Base-by-base conservation (phyloP, 2,329 filamentous ascomycete genomes). In the Colletotrichum falcatum region DNA sequence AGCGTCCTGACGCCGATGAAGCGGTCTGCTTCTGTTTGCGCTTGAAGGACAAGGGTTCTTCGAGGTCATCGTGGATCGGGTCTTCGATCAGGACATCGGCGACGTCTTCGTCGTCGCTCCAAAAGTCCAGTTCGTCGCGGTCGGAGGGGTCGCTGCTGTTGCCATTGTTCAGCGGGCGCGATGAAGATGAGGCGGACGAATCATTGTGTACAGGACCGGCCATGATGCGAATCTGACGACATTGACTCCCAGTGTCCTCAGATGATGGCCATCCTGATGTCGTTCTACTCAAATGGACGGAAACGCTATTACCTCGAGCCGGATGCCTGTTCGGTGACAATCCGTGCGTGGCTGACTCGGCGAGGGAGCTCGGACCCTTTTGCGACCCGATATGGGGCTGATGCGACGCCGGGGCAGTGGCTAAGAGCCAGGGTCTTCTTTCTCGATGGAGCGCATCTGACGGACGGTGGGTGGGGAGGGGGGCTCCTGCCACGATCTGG, bases 31-130 rank as follows among this genome's bases (percentile, higher is more conserved):
- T 91, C 74, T 89, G 86, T 73, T 89, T 91, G 77, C 92, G 90
- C 83, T 93, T 94, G 82, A 94, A 94, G 42, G 91, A 92, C 63
- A 92, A 81, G 35, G 86, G 83, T 58, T 87, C 83, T 65, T 82
- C 80, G 42, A 87, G 77, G 53, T 84, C 81, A 61, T 83, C 80
- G 65, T 83, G 82, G 68, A 91, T 80, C 26, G 89, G 88, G 77
- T 91, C 89, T 58, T 88, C 84, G 53, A 81, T 83, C 63, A 91
- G 82, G 44, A 89, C 73, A 61, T 79, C 78, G 62, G 75, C 75
- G 49, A 76, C 73, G 72, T 78, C 72, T 72, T 85, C 81, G 74
- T 86, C 83, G 72, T 78, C 77, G 63, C 78, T 76, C 72, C 78
- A 79, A 48, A 84, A 77, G 75, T 85, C 82, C 73, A 85, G 77